These are phyloP conservation scores for Trichophyton rubrum DNA, from an alignment of 2,329 filamentous ascomycete species.

Conservation along the genomic window DNA sequence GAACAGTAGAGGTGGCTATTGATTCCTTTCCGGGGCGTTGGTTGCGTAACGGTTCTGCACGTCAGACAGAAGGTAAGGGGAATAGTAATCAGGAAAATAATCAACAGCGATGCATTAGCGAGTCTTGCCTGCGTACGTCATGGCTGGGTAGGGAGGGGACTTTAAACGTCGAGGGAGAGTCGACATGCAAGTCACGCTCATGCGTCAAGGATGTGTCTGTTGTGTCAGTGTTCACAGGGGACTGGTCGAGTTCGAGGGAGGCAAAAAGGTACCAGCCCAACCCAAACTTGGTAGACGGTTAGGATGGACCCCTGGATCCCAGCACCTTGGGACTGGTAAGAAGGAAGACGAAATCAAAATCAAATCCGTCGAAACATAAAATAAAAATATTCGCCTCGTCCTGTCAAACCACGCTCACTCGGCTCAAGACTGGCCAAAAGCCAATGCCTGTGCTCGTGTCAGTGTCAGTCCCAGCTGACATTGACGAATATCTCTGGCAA, in stretches of 20 bases:
- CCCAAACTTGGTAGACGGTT: background rate
- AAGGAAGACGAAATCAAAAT: background rate
- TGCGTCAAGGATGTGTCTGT: no score
- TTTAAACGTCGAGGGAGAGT: no score
- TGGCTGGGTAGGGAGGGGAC: background rate
- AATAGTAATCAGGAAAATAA: background rate
- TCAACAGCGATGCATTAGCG: background rate
- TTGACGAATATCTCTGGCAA: no score
- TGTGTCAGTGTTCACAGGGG: background rate
- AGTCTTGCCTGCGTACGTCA: background rate
- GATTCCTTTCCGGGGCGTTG: background rate
- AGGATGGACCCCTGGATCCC: constrained; percentile 1
- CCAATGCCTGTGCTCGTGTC: no score
- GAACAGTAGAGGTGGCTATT: background rate
- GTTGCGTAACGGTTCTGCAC: background rate
- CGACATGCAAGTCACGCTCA: background rate
- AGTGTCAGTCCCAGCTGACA: no score
- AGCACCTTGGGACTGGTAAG: background rate
- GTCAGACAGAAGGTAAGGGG: background rate
- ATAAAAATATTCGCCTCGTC: no score
- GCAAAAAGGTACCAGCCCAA: background rate
- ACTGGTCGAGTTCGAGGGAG: background rate
- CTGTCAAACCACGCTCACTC: no score
- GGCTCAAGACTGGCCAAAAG: no score
- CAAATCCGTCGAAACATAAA: background rate